These are phyloP conservation scores for Schizonepeta tenuifolia DNA, from an alignment of 257 asterid genomes.

Conservation along the genomic window DNA sequence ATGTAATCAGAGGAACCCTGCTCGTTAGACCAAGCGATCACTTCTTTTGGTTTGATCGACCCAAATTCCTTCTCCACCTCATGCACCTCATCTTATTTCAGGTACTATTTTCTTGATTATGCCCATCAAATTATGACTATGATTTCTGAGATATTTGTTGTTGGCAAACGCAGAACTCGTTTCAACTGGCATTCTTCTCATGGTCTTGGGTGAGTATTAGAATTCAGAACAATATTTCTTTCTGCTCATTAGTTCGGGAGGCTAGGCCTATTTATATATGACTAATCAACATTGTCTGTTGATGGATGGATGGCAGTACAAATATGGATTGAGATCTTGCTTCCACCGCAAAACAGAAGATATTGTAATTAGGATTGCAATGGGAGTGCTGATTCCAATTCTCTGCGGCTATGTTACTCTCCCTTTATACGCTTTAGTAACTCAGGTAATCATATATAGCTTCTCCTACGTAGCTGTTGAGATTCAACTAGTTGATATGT, in stretches of 20 bases:
- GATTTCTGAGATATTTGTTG: not conserved
- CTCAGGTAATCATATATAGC: constrained; percentile 51
- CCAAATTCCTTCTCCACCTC: constrained; percentile 72
- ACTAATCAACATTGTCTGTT: constrained; percentile 8
- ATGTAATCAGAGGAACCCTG: constrained; percentile 57
- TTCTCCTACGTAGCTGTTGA: not conserved
- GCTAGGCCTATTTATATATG: not conserved
- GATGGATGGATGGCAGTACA: constrained; percentile 47
- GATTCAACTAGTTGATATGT: not conserved
- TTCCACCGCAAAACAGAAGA: constrained; percentile 65
- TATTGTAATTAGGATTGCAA: constrained; percentile 52
- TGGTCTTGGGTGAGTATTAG: constrained; percentile 69
- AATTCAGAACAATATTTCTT: not conserved
- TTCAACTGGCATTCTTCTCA: constrained; percentile 73
- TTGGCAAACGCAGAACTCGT: constrained; percentile 62
- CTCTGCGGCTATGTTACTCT: constrained; percentile 80
- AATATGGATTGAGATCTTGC: constrained; percentile 65
- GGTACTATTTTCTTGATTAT: constrained; percentile 44
- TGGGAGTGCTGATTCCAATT: constrained; percentile 63
- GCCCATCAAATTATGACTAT: not conserved
- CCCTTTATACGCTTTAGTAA: constrained; percentile 71
- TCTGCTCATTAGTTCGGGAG: not conserved
- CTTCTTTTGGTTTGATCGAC: constrained; percentile 69
- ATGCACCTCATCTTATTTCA: constrained; percentile 75
- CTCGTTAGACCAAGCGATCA: constrained; percentile 73